These are phyloP conservation scores for Ustilago vetiveriae DNA, from an alignment of 1,284 basidiomycete genomes.

Conservation along the genomic window DNA sequence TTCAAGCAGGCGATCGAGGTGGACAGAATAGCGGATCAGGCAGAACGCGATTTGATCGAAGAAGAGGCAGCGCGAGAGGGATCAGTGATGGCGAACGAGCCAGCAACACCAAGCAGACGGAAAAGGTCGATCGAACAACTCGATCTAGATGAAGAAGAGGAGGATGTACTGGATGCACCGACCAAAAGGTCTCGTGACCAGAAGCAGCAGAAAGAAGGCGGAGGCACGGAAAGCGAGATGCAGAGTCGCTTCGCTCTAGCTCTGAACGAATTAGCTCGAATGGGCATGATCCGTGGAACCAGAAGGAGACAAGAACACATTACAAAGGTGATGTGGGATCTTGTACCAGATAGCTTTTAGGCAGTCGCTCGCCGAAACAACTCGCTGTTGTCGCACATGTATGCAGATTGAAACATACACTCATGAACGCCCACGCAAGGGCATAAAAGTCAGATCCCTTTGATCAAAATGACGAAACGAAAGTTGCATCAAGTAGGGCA, in stretches of 20 bases:
- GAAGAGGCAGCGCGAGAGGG: neutral
- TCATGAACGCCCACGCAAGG: too few species aligned
- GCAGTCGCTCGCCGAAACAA: too few species aligned
- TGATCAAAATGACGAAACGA: too few species aligned
- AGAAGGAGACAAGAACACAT: slow-evolving; percentile 59
- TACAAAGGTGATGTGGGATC: slow-evolving; percentile 59
- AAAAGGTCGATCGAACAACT: slow-evolving; percentile 1
- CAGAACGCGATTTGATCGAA: neutral
- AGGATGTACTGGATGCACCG: slow-evolving; percentile 20
- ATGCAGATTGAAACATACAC: too few species aligned
- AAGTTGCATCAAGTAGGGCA: too few species aligned
- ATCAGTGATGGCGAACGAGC: neutral
- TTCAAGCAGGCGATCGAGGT: slow-evolving; percentile 52
- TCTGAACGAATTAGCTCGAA: slow-evolving; percentile 57
- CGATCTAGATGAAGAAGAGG: slow-evolving; percentile 12
- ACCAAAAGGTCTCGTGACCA: slow-evolving; percentile 1
- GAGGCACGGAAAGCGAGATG: slow-evolving; percentile 13
- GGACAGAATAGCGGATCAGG: slow-evolving; percentile 7
- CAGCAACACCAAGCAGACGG: slow-evolving; percentile 9
- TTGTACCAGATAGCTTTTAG: slow-evolving; percentile 38
- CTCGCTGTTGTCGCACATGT: too few species aligned
- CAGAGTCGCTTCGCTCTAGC: slow-evolving; percentile 60
- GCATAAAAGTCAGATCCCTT: too few species aligned
- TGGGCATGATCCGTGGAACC: slow-evolving; percentile 60
- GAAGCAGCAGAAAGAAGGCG: too few species aligned